Evolutionary conservation across 192 early-diverging fungal genomes (phyloP).

Genomic region (Linnemannia zychae): DNA sequence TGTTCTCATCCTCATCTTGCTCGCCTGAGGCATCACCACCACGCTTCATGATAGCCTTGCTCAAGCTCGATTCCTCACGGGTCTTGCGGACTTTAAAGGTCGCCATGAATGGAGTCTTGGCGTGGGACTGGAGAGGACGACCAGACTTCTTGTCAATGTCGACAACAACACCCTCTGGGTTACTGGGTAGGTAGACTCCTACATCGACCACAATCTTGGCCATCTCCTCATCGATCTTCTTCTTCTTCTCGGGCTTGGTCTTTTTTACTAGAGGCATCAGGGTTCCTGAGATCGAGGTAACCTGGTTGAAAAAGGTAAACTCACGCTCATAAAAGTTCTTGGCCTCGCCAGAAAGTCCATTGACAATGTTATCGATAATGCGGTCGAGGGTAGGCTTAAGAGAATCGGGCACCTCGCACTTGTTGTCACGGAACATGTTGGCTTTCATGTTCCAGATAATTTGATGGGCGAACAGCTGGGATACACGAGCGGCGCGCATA

Average conservation of each 20-base stretch:
- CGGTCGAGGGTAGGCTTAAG: constrained; percentile 92
- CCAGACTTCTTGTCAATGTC: constrained; percentile 97
- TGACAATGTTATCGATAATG: constrained; percentile 88
- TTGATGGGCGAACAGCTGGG: constrained; percentile 99
- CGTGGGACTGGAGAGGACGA: constrained; percentile 94
- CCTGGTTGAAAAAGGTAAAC: constrained; percentile 94
- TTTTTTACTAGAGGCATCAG: constrained; percentile 94
- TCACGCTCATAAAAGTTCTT: constrained; percentile 95
- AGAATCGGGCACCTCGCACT: constrained; percentile 73
- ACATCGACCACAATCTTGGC: constrained; percentile 92
- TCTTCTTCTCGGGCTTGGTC: constrained; percentile 96
- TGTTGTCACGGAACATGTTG: constrained; percentile 75
- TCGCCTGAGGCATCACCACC: constrained; percentile 20
- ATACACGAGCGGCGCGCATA: constrained; percentile 90
- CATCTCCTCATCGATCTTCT: constrained; percentile 99
- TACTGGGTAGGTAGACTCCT: constrained; percentile 97
- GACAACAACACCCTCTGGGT: constrained; percentile 93
- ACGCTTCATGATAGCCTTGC: constrained; percentile 55
- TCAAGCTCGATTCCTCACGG: constrained; percentile 66
- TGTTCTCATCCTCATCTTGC: constrained; percentile 30
- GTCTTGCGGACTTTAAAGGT: constrained; percentile 90
- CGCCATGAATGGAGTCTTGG: constrained; percentile 99
- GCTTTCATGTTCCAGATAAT: constrained; percentile 99
- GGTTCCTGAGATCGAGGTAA: constrained; percentile 97
- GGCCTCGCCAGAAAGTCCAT: constrained; percentile 84